These are phyloP conservation scores for Sporobolomyces pararoseus DNA, from an alignment of 768 basidiomycete genomes.

Conservation along the genomic window DNA sequence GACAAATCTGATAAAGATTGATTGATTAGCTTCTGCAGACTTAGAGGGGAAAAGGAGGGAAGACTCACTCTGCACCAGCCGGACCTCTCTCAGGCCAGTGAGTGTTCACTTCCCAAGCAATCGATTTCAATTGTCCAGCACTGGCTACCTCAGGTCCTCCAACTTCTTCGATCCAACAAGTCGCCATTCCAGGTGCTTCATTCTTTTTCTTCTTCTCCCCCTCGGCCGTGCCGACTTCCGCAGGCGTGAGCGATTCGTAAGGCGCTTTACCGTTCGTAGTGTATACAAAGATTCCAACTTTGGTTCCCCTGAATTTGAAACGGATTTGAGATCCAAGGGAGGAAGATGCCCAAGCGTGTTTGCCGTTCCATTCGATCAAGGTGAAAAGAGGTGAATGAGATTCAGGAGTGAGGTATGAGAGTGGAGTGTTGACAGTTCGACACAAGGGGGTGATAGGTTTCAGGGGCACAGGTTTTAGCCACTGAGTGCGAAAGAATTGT, in stretches of 20 bases:
- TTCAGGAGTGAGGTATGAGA: conserved; percentile 1
- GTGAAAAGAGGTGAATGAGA: conserved; percentile 25
- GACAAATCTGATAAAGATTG: conserved; percentile 2
- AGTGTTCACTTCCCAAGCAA: conserved; percentile 10
- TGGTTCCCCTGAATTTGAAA: conserved; percentile 8
- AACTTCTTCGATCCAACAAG: conserved; percentile 23
- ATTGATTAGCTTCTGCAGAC: neutral
- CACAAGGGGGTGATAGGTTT: conserved; percentile 19
- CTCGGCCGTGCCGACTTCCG: neutral
- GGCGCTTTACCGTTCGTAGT: conserved; percentile 13
- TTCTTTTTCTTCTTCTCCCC: neutral
- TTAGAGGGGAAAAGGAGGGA: neutral
- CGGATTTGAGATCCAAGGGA: conserved; percentile 22
- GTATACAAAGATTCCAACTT: conserved; percentile 26
- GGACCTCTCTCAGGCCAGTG: conserved; percentile 10
- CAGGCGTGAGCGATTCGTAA: neutral
- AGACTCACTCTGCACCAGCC: conserved; percentile 14
- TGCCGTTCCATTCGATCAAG: conserved; percentile 29
- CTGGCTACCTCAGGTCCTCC: neutral
- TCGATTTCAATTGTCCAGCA: neutral
- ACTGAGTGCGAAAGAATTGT: neutral
- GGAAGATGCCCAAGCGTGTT: conserved; percentile 19
- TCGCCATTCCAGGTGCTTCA: conserved; percentile 15
- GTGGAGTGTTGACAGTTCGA: conserved; percentile 2
- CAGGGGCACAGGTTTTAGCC: conserved; percentile 2